These are phyloP conservation scores for Linnemannia exigua DNA, from an alignment of 192 early-diverging fungal species.

Conservation along the genomic window DNA sequence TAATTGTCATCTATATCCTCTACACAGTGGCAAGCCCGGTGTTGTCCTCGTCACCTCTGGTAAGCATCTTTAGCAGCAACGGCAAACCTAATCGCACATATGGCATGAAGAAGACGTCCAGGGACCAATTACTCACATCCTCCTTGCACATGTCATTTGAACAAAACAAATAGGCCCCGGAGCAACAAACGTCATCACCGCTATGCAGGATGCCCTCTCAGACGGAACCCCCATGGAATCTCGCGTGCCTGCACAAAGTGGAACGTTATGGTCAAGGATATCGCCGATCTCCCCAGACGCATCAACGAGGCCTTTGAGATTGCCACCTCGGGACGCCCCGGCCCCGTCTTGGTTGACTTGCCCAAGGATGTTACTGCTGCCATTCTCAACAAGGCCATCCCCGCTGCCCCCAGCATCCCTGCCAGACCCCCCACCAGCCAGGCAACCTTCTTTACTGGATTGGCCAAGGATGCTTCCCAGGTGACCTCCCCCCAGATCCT, in stretches of 20 bases:
- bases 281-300: conserved; percentile 95
- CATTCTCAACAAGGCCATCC: conserved; percentile 87
- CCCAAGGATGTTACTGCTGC: conserved; percentile 98
- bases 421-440: conserved; percentile 73
- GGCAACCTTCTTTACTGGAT: conserved; percentile 37
- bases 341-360: conserved; percentile 97
- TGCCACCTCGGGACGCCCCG: conserved; percentile 94
- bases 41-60: conserved; percentile 64
- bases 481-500: conserved; percentile 64
- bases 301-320: conserved; percentile 99
- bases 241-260: conserved; percentile 98
- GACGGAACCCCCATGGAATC: conserved; percentile 97
- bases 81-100: not conserved
- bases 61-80: conserved; percentile 8
- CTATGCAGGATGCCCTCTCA: conserved; percentile 96
- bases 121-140: conserved; percentile 15
- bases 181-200: conserved; percentile 97
- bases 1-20: conserved; percentile 13
- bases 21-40: conserved; percentile 79
- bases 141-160: conserved; percentile 61
- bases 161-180: conserved; percentile 97
- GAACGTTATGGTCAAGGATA: conserved; percentile 99
- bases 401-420: conserved; percentile 79
- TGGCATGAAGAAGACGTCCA: not conserved
- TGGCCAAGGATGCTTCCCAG: conserved; percentile 60